Base-by-base conservation (phyloP, 176 grass and related monocot genomes). In the Oryza nivara region DNA sequence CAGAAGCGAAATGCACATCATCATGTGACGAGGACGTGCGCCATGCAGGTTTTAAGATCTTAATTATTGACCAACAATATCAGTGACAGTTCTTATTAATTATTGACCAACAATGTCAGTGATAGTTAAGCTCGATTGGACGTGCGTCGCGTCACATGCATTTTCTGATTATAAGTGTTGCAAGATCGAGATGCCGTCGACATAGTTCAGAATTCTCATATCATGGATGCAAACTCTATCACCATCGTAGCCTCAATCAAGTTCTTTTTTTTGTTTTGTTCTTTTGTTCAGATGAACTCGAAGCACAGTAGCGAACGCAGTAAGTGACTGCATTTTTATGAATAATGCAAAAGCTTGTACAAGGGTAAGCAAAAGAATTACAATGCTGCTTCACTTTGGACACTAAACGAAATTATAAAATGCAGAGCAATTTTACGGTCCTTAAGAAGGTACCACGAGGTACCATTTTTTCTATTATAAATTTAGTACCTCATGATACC, bases 21-120 rank as follows among this genome's bases (percentile, higher is more conserved):
- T 68, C 65, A 15, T 70, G 65, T 81, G 66, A 81, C 4, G 32
- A 56, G 28, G 17, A 10, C 78, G 11, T 81, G 46, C 54, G 43
- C 28, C 30, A 7, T 61, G 58, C 58, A n/a, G 20, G n/a, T n/a
- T 63, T 63, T 3, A 3, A 63, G 22, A 63, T 63, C n/a, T 63
- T 23, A 63, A 14, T 79, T 67, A 66, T 43, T 79, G 38, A 30
- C 41, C 60, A 30, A 65, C 48, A 43, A 11, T 17, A 5, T 16
- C 65, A 68, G 51, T 34, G 49, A 66, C 65, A 9, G 46, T 32
- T 32, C 30, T 32, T 32, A 32, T 63, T 23, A 63, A 14, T 79
- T 67, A 67, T 44, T 79, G 38, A 32, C 41, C 40, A 32, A 65
- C 49, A 43, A 12, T 17, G 14, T 16, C 66, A 68, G 51, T 35